A percentile compares a stretch with the other conserved stretches of the same genome.
Evolutionary conservation across 768 basidiomycete genomes (phyloP).

Genomic region (Gyrodon lividus): DNA sequence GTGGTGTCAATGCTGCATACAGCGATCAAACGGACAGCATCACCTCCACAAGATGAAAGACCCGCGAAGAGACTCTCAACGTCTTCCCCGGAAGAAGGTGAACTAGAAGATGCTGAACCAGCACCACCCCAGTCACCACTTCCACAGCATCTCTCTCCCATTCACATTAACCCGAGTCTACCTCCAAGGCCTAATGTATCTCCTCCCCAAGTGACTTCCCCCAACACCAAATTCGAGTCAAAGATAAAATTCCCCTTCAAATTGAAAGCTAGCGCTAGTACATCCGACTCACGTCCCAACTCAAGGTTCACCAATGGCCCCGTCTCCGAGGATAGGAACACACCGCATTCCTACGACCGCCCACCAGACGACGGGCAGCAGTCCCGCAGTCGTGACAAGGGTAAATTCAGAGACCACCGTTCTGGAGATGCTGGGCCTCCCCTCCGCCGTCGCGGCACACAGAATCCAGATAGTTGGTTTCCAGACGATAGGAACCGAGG

Average conservation of each 20-base stretch:
- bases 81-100: constrained; percentile 78
- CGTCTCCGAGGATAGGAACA: constrained; percentile 25
- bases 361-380: constrained; percentile 46
- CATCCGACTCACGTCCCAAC: constrained; percentile 32
- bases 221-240: constrained; percentile 36
- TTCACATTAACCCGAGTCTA: neutral
- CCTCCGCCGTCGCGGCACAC: constrained; percentile 20
- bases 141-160: constrained; percentile 6
- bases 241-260: constrained; percentile 81
- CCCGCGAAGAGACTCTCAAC: constrained; percentile 55
- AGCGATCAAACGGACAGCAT: constrained; percentile 54
- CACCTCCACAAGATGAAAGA: constrained; percentile 50
- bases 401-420: constrained; percentile 21
- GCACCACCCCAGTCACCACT: constrained; percentile 8
- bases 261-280: constrained; percentile 24
- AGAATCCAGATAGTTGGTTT: constrained; percentile 24
- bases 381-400: constrained; percentile 34
- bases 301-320: constrained; percentile 20
- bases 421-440: constrained; percentile 11
- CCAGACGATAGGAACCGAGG: constrained; percentile 28
- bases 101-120: constrained; percentile 59
- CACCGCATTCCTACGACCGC: constrained; percentile 36
- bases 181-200: neutral
- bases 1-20: constrained; percentile 14
- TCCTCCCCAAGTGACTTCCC: constrained; percentile 4